Evolutionary conservation across 2,329 filamentous ascomycete genomes (phyloP).

Genomic region (Pseudogymnoascus sp.): DNA sequence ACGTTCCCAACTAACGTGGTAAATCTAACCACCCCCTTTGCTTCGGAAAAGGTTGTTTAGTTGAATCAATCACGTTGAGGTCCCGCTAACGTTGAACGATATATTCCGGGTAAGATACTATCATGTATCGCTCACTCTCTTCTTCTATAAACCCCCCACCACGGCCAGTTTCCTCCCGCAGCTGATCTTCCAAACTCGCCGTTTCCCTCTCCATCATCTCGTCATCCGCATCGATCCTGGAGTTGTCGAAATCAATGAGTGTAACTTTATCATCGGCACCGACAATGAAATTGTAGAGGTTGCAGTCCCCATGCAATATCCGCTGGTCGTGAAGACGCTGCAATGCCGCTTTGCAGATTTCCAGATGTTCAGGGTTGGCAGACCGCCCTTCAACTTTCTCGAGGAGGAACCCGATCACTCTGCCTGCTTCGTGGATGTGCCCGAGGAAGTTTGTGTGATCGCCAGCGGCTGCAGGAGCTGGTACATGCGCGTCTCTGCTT

Average conservation of each 20-base stretch:
- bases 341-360: slow-evolving; percentile 25
- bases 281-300: slow-evolving; percentile 33
- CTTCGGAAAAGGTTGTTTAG: too few species aligned
- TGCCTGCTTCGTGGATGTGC: slow-evolving; percentile 30
- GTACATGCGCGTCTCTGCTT: slow-evolving; percentile 20
- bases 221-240: not conserved
- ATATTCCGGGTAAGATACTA: too few species aligned
- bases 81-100: too few species aligned
- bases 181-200: not conserved
- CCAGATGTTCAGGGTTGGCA: slow-evolving; percentile 25
- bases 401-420: slow-evolving; percentile 31
- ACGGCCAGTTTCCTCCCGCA: not conserved
- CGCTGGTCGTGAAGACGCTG: slow-evolving; percentile 25
- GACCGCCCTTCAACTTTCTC: slow-evolving; percentile 29
- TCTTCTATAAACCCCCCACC: not conserved
- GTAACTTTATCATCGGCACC: slow-evolving; percentile 21
- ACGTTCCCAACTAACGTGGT: too few species aligned
- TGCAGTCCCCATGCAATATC: slow-evolving; percentile 32
- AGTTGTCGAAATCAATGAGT: slow-evolving; percentile 29
- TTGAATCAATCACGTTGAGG: too few species aligned
- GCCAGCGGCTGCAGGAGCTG: not conserved
- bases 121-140: not conserved
- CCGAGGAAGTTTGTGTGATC: slow-evolving; percentile 32
- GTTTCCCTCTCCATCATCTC: not conserved
- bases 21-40: too few species aligned